Evolutionary conservation across 1,284 basidiomycete genomes (phyloP).

Genomic region (Tylopilus sp.): DNA sequence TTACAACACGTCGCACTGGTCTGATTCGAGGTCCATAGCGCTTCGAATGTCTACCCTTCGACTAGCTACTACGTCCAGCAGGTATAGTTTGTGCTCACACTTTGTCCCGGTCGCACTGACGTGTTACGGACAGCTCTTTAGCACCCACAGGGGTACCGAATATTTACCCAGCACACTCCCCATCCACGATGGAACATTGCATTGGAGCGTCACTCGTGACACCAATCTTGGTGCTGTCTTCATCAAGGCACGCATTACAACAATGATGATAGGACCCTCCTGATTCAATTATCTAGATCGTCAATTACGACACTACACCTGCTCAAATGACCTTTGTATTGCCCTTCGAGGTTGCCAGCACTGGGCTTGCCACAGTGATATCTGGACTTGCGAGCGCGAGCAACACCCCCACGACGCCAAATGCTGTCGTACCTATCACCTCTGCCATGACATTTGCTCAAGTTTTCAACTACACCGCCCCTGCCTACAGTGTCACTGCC

Average conservation of each 20-base stretch:
- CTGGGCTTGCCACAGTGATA: conserved; percentile 46
- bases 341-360: conserved; percentile 48
- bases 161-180: conserved; percentile 65
- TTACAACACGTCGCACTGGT: conserved; percentile 2
- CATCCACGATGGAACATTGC: conserved; percentile 42
- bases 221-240: conserved; percentile 40
- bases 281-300: conserved; percentile 38
- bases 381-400: conserved; percentile 46
- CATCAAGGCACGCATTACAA: conserved; percentile 47
- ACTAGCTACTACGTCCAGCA: conserved; percentile 68
- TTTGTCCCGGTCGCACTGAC: conserved; percentile 6
- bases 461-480: conserved; percentile 55
- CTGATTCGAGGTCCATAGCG: conserved; percentile 34
- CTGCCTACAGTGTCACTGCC: conserved; percentile 56
- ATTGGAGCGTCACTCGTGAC: conserved; percentile 59
- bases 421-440: conserved; percentile 44
- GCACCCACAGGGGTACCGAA: conserved; percentile 54
- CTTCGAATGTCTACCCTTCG: conserved; percentile 51
- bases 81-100: conserved; percentile 31
- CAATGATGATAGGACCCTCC: neutral
- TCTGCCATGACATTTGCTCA: conserved; percentile 44
- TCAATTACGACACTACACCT: conserved; percentile 45
- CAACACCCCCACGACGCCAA: conserved; percentile 52
- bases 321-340: conserved; percentile 49
- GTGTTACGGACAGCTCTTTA: conserved; percentile 48